Base-by-base conservation (phyloP, 2,329 filamentous ascomycete genomes). In the Helminthosporium solani region DNA sequence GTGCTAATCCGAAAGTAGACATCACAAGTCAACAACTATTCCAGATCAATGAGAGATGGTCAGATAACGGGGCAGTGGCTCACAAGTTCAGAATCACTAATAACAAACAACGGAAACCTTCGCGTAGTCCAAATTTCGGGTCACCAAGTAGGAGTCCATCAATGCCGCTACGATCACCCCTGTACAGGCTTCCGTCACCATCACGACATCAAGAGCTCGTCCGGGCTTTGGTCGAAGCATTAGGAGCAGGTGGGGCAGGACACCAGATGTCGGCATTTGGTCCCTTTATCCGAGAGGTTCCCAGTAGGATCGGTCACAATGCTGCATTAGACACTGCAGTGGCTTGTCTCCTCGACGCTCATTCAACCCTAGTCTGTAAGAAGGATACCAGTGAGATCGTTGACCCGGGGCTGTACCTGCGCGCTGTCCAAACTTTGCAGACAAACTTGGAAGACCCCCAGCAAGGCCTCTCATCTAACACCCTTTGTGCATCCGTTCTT, bases 401-500 rank as follows among this genome's bases (percentile, higher is more conserved):
- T 7, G 61, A 56, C 21, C 61, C 60, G 6, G 52, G 56, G 20
- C 38, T 65, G 12, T 68, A 66, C 37, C 46, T 67, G 2, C 49
- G 56, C n/a, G 65, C 65, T 2, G 63, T 68, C 21, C 64, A 60
- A 37, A 58, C 45, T 7, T 44, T 68, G 12, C 61, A 67, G 33
- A 41, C 33, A 25, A 61, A 57, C 28, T 53, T 68, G 11, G 62
- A 65, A 38, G 55, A 66, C 42, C 55, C 56, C 2, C 40, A 48
- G n/a, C 42, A 66, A 33, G 61, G 62, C 9, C 54, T 63, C 49
- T 68, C 64, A 3, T 53, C 64, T 1, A 66, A 67, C 40, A 68
- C 65, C 4, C 60, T 68, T 6, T 66, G 65, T 43, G 65, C 65
- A 35, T 60, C 63, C 5, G 55, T 68, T 25, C 52, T 67, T 2